These are phyloP conservation scores for Nothopassalora personata DNA, from an alignment of 2,329 filamentous ascomycete genomes.

Conservation along the genomic window DNA sequence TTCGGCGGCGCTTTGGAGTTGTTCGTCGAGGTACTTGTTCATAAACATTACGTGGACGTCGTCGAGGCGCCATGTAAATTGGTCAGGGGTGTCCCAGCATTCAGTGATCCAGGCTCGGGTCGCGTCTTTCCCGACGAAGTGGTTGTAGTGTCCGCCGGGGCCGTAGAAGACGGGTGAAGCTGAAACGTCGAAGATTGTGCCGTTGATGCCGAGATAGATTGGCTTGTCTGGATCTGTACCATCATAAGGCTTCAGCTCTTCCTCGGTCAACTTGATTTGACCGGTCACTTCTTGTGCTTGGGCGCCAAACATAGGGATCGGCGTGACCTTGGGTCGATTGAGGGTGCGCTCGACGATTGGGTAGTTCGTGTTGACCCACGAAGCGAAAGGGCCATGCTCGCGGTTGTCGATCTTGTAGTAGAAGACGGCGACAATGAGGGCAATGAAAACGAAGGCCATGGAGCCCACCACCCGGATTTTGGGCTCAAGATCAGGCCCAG, in stretches of 20 bases:
- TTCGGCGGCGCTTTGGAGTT: slow-evolving; percentile 16
- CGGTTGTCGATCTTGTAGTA: slow-evolving; percentile 25
- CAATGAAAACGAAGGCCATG: slow-evolving; percentile 13
- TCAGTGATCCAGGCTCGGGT: slow-evolving; percentile 30
- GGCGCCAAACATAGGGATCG: slow-evolving; percentile 10
- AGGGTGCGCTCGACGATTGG: slow-evolving; percentile 15
- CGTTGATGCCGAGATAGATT: slow-evolving; percentile 30
- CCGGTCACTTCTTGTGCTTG: slow-evolving; percentile 11
- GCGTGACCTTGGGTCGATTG: slow-evolving; percentile 5
- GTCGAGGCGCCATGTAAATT: slow-evolving; percentile 26
- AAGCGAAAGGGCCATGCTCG: slow-evolving; percentile 16
- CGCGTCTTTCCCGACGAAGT: slow-evolving; percentile 29
- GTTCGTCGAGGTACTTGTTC: slow-evolving; percentile 28
- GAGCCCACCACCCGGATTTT: slow-evolving; percentile 17
- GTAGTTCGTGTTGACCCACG: slow-evolving; percentile 17
- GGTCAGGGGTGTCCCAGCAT: slow-evolving; percentile 28
- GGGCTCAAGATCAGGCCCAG: slow-evolving; percentile 18
- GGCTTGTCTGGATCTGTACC: slow-evolving; percentile 24
- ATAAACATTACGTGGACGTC: slow-evolving; percentile 27
- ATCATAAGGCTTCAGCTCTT: slow-evolving; percentile 22
- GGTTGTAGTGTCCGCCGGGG: slow-evolving; percentile 28
- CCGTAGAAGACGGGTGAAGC: slow-evolving; percentile 28
- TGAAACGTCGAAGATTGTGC: slow-evolving; percentile 31
- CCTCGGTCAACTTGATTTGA: slow-evolving; percentile 19
- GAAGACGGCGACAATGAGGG: slow-evolving; percentile 11